phyloP scores from a whole-genome alignment of 1,284 basidiomycete genomes.

The Ganoderma meredithae region DNA sequence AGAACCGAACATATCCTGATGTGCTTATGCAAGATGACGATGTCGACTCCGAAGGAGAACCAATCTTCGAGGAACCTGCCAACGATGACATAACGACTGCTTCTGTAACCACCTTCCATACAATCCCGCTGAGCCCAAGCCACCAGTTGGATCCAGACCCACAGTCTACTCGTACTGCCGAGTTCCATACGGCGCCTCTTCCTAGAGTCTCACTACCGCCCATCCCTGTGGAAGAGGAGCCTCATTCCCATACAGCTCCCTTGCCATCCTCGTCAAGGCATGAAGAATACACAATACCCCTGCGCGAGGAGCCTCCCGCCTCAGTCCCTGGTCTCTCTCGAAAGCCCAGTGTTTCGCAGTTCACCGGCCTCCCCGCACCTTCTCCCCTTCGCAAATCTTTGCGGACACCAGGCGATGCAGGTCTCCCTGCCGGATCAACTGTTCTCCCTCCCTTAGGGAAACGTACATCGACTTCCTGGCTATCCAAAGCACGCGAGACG shows the following conservation, averaged over 20 bases:
- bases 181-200: slow-evolving; percentile 30
- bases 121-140: slow-evolving; percentile 45
- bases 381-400: slow-evolving; percentile 74
- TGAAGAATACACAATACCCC: slow-evolving; percentile 38
- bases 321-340: slow-evolving; percentile 37
- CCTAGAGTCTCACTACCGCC: slow-evolving; percentile 28
- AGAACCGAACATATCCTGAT: background rate
- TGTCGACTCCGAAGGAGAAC: slow-evolving; percentile 3
- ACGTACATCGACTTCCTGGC: slow-evolving; percentile 70
- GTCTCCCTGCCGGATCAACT: slow-evolving; percentile 48
- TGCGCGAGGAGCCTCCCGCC: slow-evolving; percentile 36
- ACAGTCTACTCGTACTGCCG: slow-evolving; percentile 10
- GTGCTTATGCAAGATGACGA: slow-evolving; percentile 16
- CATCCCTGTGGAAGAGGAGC: slow-evolving; percentile 26
- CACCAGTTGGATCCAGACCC: slow-evolving; percentile 18
- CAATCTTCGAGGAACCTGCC: slow-evolving; percentile 23
- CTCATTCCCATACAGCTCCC: slow-evolving; percentile 37
- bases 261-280: slow-evolving; percentile 36
- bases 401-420: slow-evolving; percentile 55
- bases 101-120: slow-evolving; percentile 46
- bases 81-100: slow-evolving; percentile 27
- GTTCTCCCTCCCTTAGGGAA: slow-evolving; percentile 56
- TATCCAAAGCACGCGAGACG: slow-evolving; percentile 76
- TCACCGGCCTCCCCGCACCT: slow-evolving; percentile 69
- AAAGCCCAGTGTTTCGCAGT: slow-evolving; percentile 48